phyloP scores from a whole-genome alignment of 768 basidiomycete genomes.

The Lactifluus piperatus region DNA sequence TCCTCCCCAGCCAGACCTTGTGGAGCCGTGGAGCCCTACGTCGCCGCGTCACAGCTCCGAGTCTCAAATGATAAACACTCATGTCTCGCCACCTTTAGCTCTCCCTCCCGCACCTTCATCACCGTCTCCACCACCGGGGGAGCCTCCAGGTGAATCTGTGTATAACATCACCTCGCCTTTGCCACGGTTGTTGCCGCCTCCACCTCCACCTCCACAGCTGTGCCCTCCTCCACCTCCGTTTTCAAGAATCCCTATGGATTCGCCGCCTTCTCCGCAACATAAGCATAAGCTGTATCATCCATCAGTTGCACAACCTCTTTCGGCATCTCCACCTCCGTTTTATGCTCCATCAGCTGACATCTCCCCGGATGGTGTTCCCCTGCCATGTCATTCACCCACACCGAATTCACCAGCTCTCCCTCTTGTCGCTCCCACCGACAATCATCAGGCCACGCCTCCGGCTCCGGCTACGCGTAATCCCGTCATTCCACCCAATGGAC shows the following conservation, averaged over 20 bases:
- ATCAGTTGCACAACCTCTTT: not conserved
- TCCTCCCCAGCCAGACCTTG: not conserved
- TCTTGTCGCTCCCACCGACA: not conserved
- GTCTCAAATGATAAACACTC: not conserved
- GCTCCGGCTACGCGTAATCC: not conserved
- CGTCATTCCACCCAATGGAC: not conserved
- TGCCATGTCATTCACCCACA: not conserved
- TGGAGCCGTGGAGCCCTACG: not conserved
- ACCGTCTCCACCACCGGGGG: not conserved
- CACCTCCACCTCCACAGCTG: constrained; percentile 4
- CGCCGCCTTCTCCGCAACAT: not conserved
- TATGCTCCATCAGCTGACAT: not conserved
- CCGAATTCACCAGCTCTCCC: not conserved
- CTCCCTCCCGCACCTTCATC: not conserved
- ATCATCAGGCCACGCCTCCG: not conserved
- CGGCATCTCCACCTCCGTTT: not conserved
- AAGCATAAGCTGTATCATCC: not conserved
- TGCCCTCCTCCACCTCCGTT: not conserved
- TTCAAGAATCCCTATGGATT: not conserved
- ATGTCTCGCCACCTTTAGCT: not conserved
- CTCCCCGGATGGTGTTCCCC: not conserved
- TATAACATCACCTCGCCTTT: not conserved
- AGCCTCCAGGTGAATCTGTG: not conserved
- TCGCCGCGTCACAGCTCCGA: not conserved
- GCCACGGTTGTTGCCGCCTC: not conserved